Conservation (phyloP, 169 alveolate species). For the Eimeria praecox region DNA sequence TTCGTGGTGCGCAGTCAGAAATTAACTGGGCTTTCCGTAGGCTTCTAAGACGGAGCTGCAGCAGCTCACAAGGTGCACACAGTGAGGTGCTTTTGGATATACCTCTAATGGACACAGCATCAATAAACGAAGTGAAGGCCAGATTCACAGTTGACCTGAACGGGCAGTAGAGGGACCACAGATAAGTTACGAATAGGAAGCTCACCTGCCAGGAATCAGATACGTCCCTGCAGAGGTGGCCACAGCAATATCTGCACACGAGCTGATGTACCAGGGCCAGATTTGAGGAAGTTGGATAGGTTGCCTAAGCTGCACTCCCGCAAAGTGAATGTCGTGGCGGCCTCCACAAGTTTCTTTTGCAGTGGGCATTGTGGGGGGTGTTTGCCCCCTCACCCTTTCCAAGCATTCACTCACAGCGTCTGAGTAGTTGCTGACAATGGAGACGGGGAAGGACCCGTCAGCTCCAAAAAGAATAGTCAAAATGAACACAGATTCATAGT, state of each 20-base stretch:
- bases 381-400: neutral
- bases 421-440: slow-evolving; percentile 10
- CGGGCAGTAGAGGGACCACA: neutral
- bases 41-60: slow-evolving; percentile 30
- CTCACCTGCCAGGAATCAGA: slow-evolving; percentile 50
- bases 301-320: neutral
- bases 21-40: neutral
- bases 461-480: slow-evolving; percentile 32
- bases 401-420: neutral
- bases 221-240: neutral
- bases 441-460: slow-evolving; percentile 3
- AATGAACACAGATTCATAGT: slow-evolving; percentile 41
- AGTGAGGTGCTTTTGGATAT: neutral
- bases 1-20: neutral
- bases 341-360: neutral
- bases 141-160: neutral
- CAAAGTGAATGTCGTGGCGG: neutral
- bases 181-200: neutral
- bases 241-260: neutral
- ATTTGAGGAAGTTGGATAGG: neutral
- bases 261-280: slow-evolving; percentile 42
- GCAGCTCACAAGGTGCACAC: neutral
- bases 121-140: neutral
- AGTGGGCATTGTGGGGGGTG: neutral
- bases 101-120: too few species aligned